Evolutionary conservation across 179 eudicot genomes (phyloP).

Genomic region (Drosera spatulata): DNA sequence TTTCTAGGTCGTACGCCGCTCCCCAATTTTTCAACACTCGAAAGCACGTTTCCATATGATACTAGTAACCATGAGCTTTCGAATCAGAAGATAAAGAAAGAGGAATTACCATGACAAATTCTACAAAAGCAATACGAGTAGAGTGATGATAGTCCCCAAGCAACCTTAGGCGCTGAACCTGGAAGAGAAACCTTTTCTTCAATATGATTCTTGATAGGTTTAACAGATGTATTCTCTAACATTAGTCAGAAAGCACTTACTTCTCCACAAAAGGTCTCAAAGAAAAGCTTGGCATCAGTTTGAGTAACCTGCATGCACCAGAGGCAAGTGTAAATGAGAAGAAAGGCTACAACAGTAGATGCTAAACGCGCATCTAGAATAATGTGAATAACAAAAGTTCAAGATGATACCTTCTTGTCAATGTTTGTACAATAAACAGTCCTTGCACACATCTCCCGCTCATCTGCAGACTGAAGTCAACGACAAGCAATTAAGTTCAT

Average conservation of each 20-base stretch:
- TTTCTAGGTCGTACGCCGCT: too few relatives aligned
- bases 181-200: slow-evolving; percentile 9
- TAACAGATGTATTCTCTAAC: slow-evolving; percentile 1
- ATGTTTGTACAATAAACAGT: too few relatives aligned
- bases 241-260: slow-evolving; percentile 23
- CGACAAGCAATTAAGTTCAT: slow-evolving; percentile 1
- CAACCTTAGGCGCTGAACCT: slow-evolving; percentile 90
- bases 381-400: neutral
- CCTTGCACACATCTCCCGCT: slow-evolving; percentile 47
- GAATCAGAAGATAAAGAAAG: neutral
- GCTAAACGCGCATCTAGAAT: neutral
- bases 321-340: neutral
- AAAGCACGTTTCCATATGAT: neutral
- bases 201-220: slow-evolving; percentile 4
- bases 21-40: neutral
- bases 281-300: slow-evolving; percentile 72
- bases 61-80: neutral
- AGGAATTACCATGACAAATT: slow-evolving; percentile 67
- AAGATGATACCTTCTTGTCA: slow-evolving; percentile 29
- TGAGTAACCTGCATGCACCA: slow-evolving; percentile 34
- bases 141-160: slow-evolving; percentile 19
- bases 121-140: slow-evolving; percentile 13
- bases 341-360: too few relatives aligned
- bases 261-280: slow-evolving; percentile 80
- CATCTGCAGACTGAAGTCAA: slow-evolving; percentile 51